Evolutionary conservation across 306 rosid species (phyloP).

Genomic region (Quercus wislizeni): DNA sequence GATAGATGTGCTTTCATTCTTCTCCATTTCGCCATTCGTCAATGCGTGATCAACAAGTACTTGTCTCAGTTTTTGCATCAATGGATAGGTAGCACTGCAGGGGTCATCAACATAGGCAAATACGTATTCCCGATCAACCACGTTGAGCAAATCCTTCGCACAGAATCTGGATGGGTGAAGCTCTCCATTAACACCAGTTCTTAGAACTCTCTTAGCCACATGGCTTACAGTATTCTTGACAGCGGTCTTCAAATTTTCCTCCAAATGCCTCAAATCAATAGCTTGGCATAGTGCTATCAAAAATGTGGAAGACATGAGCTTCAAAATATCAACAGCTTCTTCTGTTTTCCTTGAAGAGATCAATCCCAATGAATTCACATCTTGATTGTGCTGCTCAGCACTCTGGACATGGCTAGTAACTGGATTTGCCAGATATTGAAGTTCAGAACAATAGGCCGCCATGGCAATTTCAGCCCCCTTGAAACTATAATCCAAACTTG

Average conservation of each 20-base stretch:
- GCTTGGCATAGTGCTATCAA: conserved; percentile 55
- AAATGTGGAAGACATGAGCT: conserved; percentile 45
- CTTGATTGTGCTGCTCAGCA: conserved; percentile 52
- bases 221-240: conserved; percentile 28
- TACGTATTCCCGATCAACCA: conserved; percentile 40
- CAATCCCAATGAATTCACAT: conserved; percentile 48
- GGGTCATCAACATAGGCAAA: conserved; percentile 50
- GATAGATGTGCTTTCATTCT: conserved; percentile 15
- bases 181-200: conserved; percentile 15
- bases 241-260: conserved; percentile 28
- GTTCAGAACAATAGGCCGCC: conserved; percentile 51
- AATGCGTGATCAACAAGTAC: conserved; percentile 42
- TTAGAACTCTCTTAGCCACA: conserved; percentile 24
- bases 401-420: conserved; percentile 45
- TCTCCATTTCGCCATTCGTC: conserved; percentile 19
- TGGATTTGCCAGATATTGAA: conserved; percentile 41
- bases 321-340: conserved; percentile 41
- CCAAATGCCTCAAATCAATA: conserved; percentile 51
- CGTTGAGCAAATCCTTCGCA: conserved; percentile 35
- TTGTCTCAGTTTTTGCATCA: conserved; percentile 46
- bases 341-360: conserved; percentile 46
- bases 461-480: conserved; percentile 51
- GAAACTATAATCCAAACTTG: conserved; percentile 47
- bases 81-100: conserved; percentile 24
- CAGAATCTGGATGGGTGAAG: conserved; percentile 14